Conservation (phyloP, 768 basidiomycete genomes). For the Leccinum ochraceum region DNA sequence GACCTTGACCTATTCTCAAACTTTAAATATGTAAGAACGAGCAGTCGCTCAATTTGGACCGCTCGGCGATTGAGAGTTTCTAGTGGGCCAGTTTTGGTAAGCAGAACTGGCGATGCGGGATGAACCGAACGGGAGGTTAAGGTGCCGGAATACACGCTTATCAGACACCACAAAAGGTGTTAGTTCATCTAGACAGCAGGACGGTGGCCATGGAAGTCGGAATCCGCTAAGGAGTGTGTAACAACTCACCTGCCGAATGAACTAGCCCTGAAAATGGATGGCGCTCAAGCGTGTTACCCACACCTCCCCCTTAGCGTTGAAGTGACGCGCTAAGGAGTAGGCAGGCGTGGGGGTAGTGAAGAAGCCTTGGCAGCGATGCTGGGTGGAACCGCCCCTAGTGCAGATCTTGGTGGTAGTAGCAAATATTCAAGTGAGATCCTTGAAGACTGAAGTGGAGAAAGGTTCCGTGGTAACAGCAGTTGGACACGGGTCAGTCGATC, state of each 20-base stretch:
- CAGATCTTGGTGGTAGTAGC: constrained; percentile 90
- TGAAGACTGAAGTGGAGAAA: constrained; percentile 89
- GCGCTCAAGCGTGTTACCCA: constrained; percentile 86
- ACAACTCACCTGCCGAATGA: constrained; percentile 90
- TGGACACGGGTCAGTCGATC: constrained; percentile 86
- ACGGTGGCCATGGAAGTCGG: constrained; percentile 86
- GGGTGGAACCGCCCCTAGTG: constrained; percentile 78
- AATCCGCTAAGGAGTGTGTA: constrained; percentile 87
- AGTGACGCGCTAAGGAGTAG: constrained; percentile 75
- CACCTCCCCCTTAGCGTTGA: constrained; percentile 76
- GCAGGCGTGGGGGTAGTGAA: constrained; percentile 78
- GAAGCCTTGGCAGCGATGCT: constrained; percentile 77
- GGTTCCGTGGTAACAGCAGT: constrained; percentile 87
- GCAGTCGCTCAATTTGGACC: constrained; percentile 50
- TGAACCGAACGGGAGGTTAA: constrained; percentile 75
- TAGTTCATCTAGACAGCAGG: constrained; percentile 88
- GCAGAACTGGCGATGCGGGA: constrained; percentile 73
- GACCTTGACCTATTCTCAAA: constrained; percentile 84
- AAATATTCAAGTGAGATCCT: constrained; percentile 87
- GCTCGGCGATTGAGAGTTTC: constrained; percentile 62
- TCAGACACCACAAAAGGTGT: constrained; percentile 86
- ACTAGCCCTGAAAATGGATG: constrained; percentile 92
- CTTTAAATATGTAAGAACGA: constrained; percentile 65
- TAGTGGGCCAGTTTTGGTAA: constrained; percentile 76
- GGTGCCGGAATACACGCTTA: constrained; percentile 81